Percentiles rank a stretch among this genome's conserved stretches.
These are phyloP conservation scores for Hondaea fermentalgiana DNA, from an alignment of 108 stramenopile species.

Conservation along the genomic window DNA sequence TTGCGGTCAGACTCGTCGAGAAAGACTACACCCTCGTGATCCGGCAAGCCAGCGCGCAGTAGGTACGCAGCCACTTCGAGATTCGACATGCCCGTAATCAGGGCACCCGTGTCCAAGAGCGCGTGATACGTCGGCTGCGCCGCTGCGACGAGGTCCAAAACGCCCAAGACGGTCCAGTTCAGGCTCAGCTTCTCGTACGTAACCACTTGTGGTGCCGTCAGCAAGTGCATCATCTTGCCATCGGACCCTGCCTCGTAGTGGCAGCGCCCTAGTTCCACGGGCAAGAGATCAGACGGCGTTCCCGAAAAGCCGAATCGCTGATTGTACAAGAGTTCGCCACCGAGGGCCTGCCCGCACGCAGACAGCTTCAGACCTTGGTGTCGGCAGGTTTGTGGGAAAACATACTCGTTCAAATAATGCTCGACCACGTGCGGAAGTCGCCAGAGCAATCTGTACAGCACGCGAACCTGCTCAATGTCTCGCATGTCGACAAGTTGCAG, in stretches of 20 bases:
- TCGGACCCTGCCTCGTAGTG: slow-evolving; percentile 90
- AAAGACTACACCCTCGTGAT: slow-evolving; percentile 44
- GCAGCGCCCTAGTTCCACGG: slow-evolving; percentile 72
- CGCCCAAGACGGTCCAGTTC: slow-evolving; percentile 64
- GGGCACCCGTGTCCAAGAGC: slow-evolving; percentile 49
- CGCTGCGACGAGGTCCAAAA: slow-evolving; percentile 64
- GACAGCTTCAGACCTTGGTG: slow-evolving; percentile 90
- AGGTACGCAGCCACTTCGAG: slow-evolving; percentile 32
- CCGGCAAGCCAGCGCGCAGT: slow-evolving; percentile 25
- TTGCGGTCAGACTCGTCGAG: slow-evolving; percentile 41
- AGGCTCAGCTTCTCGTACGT: slow-evolving; percentile 46
- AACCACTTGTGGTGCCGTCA: slow-evolving; percentile 76
- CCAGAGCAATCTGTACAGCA: slow-evolving; percentile 69
- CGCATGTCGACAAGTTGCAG: slow-evolving; percentile 85
- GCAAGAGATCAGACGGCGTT: slow-evolving; percentile 37
- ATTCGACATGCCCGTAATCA: slow-evolving; percentile 44
- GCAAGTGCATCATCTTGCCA: slow-evolving; percentile 81
- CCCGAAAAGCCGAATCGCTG: slow-evolving; percentile 38
- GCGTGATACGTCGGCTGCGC: slow-evolving; percentile 32
- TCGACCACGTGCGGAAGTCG: slow-evolving; percentile 70
- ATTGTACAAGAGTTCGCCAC: slow-evolving; percentile 31
- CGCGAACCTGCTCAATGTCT: slow-evolving; percentile 83
- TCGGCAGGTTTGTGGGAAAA: slow-evolving; percentile 88
- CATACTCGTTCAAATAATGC: slow-evolving; percentile 79
- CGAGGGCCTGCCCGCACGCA: slow-evolving; percentile 70